Evolutionary conservation across 2,329 filamentous ascomycete species (phyloP).

Genomic region (Penicillium sp.): DNA sequence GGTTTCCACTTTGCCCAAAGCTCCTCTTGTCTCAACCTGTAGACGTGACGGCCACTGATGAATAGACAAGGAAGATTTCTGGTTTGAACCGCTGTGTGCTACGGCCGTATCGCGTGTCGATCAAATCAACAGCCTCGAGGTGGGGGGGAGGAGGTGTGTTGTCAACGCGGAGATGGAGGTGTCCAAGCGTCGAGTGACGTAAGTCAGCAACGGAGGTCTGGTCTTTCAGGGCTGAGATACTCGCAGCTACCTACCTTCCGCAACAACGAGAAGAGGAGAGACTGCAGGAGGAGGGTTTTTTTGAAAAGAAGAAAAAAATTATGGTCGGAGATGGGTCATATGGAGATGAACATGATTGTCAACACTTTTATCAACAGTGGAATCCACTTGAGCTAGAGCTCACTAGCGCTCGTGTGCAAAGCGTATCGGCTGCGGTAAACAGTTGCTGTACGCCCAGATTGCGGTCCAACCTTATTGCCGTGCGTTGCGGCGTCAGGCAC

Average conservation of each 20-base stretch:
- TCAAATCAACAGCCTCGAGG: conserved; percentile 1
- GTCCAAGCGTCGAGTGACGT: conserved; percentile 20
- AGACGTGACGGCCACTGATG: no score
- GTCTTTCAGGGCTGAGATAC: no score
- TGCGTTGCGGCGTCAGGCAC: not conserved
- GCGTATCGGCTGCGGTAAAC: no score
- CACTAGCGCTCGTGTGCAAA: not conserved
- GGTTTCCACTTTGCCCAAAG: not conserved
- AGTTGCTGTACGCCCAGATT: not conserved
- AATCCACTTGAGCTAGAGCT: conserved; percentile 7
- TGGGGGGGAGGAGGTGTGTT: conserved; percentile 15
- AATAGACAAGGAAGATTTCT: no score
- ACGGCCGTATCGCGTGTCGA: not conserved
- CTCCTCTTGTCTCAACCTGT: no score
- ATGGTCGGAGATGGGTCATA: no score
- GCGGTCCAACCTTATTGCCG: not conserved
- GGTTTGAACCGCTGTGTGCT: no score
- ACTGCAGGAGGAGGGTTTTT: no score
- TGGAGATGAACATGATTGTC: no score
- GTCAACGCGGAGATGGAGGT: conserved; percentile 17
- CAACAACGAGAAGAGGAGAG: no score
- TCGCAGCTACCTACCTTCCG: no score
- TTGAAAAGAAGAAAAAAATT: no score
- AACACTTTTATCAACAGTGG: not conserved
- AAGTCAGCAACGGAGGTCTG: conserved; percentile 13